phyloP scores from a whole-genome alignment of 306 rosid genomes.

The Quercus aquifolioides region DNA sequence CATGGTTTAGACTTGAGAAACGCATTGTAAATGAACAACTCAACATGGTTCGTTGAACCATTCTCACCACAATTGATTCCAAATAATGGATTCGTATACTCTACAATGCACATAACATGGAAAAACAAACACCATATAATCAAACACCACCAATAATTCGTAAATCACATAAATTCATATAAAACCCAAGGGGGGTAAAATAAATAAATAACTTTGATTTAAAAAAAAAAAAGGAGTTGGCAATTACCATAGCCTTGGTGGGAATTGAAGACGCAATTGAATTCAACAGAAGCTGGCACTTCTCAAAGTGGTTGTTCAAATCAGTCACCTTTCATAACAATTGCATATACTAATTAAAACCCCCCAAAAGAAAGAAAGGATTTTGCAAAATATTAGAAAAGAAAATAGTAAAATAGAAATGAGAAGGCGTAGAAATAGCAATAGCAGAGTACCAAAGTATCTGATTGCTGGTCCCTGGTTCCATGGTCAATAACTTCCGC shows the following conservation, averaged over 20 bases:
- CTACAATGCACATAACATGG: no score
- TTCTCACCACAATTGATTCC: no score
- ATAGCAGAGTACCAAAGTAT: constrained; percentile 56
- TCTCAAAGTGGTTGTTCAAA: constrained; percentile 77
- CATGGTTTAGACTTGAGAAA: no score
- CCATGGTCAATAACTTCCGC: constrained; percentile 74
- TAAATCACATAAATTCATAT: background rate
- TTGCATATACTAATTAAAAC: constrained; percentile 7
- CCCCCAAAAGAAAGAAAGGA: background rate
- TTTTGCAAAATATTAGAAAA: background rate
- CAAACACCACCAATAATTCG: no score
- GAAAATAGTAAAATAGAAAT: no score
- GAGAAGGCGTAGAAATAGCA: no score
- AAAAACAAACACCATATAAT: no score
- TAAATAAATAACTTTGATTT: no score
- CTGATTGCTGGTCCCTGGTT: constrained; percentile 77
- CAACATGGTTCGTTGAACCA: no score
- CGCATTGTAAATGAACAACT: no score
- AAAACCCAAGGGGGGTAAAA: background rate
- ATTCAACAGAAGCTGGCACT: constrained; percentile 82
- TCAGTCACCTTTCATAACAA: constrained; percentile 55
- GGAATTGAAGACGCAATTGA: constrained; percentile 75
- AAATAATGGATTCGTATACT: no score
- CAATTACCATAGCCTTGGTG: constrained; percentile 71
- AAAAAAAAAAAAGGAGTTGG: background rate